These are phyloP conservation scores for Skeletonema grethae DNA, from an alignment of 108 stramenopile genomes.

Conservation along the genomic window DNA sequence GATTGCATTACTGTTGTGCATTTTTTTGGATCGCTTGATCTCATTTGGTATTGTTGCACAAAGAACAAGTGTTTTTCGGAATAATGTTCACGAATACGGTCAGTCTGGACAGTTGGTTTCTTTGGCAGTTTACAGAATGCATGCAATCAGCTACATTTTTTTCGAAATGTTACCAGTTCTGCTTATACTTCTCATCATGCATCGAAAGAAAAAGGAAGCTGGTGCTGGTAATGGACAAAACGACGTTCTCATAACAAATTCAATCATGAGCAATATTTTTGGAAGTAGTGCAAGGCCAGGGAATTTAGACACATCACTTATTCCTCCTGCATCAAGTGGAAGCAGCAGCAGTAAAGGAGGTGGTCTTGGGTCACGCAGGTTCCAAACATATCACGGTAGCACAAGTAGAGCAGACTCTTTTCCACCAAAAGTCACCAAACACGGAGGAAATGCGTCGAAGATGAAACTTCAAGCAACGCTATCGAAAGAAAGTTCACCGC, in stretches of 20 bases:
- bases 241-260: conserved; percentile 38
- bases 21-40: conserved; percentile 30
- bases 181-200: conserved; percentile 42
- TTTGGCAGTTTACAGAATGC: conserved; percentile 15
- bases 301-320: not conserved
- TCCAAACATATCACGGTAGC: conserved; percentile 6
- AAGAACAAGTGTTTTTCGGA: conserved; percentile 8
- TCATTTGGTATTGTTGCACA: conserved; percentile 34
- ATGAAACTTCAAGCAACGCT: not conserved
- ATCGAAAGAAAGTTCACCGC: conserved; percentile 1
- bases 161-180: conserved; percentile 41
- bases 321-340: not conserved
- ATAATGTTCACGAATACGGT: not conserved
- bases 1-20: conserved; percentile 22
- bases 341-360: not conserved
- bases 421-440: not conserved
- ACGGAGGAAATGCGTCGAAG: not conserved
- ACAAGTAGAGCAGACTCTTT: not conserved
- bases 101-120: not conserved
- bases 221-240: conserved; percentile 13
- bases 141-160: conserved; percentile 26
- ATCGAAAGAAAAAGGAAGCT: conserved; percentile 27
- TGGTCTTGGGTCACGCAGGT: conserved; percentile 5
- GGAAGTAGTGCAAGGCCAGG: conserved; percentile 29
- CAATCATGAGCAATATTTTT: conserved; percentile 44